These are phyloP conservation scores for Funneliformis geosporum DNA, from an alignment of 192 early-diverging fungal genomes.

Conservation along the genomic window DNA sequence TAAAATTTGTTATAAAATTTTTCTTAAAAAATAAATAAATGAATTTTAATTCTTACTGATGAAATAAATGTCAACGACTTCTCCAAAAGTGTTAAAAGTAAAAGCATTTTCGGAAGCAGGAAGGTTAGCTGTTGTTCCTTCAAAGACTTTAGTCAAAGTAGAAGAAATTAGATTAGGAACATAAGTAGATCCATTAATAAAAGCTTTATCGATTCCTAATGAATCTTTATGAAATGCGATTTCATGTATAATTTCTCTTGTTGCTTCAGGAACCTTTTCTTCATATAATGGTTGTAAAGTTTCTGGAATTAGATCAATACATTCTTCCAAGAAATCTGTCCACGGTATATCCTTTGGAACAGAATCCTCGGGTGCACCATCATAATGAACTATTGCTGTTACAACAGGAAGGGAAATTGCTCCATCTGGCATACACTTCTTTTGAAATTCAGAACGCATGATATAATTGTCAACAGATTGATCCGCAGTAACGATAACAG, in stretches of 20 bases:
- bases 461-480: slow-evolving; percentile 43
- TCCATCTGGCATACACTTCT: slow-evolving; percentile 35
- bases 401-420: slow-evolving; percentile 33
- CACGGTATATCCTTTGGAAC: slow-evolving; percentile 1
- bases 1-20: neutral
- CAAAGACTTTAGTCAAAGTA: neutral
- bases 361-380: slow-evolving; percentile 36
- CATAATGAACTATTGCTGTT: slow-evolving; percentile 41
- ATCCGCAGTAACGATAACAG: slow-evolving; percentile 44
- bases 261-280: slow-evolving; percentile 18
- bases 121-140: slow-evolving; percentile 27
- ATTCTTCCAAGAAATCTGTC: neutral
- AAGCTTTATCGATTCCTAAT: neutral
- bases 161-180: neutral
- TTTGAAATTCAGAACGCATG: slow-evolving; percentile 39
- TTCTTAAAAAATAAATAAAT: neutral
- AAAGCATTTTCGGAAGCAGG: slow-evolving; percentile 19
- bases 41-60: neutral
- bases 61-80: neutral
- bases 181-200: neutral
- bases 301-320: slow-evolving; percentile 28
- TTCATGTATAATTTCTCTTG: neutral
- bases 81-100: slow-evolving; percentile 18
- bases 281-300: slow-evolving; percentile 39
- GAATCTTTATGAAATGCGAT: neutral